Percentiles rank a stretch among this genome's conserved stretches.
Conservation (phyloP, 1,139 yeast genomes). For the Ogataea hybrid region DNA sequence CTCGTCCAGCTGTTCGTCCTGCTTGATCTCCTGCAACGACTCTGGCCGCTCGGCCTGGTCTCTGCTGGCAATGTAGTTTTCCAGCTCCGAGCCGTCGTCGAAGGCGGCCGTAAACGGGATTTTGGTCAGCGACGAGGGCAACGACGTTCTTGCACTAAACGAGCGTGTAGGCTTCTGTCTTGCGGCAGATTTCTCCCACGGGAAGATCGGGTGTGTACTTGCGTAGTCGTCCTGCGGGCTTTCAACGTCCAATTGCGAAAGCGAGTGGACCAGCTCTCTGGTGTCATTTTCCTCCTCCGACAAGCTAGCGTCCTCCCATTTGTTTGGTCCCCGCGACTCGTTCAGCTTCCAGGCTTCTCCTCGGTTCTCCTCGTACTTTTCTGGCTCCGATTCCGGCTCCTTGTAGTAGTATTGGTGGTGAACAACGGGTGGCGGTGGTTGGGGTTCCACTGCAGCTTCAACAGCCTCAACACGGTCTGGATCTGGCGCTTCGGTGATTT, state of each 20-base stretch:
- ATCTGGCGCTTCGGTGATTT: conserved; percentile 24
- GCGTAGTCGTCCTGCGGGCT: conserved; percentile 18
- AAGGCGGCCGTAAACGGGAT: conserved; percentile 24
- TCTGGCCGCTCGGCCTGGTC: conserved; percentile 5
- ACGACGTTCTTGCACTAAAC: conserved; percentile 14
- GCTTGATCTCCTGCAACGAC: conserved; percentile 5
- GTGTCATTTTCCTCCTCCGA: conserved; percentile 16
- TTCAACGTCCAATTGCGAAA: conserved; percentile 1
- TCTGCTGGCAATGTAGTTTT: conserved; percentile 15
- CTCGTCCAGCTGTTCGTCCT: conserved; percentile 9
- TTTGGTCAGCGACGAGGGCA: not conserved
- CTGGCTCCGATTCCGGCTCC: conserved; percentile 15
- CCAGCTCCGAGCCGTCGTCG: conserved; percentile 26
- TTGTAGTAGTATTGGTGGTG: conserved; percentile 20
- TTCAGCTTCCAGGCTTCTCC: conserved; percentile 41
- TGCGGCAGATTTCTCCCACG: conserved; percentile 37
- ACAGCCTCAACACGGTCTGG: conserved; percentile 9
- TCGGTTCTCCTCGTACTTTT: conserved; percentile 14
- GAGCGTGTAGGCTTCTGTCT: conserved; percentile 18
- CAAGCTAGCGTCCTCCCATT: conserved; percentile 27
- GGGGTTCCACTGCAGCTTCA: not conserved
- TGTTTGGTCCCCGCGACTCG: conserved; percentile 33
- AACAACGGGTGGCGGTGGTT: not conserved
- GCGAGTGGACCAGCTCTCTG: not conserved
- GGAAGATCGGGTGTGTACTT: conserved; percentile 38